Percentiles rank a stretch among this genome's conserved stretches.
These are phyloP conservation scores for Zanthoxylum bungeanum DNA, from an alignment of 345 rosid genomes.

Conservation along the genomic window DNA sequence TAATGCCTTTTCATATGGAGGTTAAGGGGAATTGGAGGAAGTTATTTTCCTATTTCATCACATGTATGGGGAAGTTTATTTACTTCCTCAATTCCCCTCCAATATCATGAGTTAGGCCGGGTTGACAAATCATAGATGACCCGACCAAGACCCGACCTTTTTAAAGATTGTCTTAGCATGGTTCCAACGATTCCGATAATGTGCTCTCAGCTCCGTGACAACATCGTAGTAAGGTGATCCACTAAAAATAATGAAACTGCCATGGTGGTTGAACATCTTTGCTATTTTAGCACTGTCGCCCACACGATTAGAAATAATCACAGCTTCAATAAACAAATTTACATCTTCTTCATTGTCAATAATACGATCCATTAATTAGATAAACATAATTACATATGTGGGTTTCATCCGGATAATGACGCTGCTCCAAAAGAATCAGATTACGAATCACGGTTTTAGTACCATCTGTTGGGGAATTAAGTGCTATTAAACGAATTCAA, in stretches of 20 bases:
- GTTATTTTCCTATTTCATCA: too few relatives aligned
- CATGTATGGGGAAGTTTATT: too few relatives aligned
- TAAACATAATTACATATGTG: neutral
- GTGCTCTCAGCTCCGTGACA: neutral
- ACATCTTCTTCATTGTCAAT: neutral
- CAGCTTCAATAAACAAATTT: neutral
- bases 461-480: too few relatives aligned
- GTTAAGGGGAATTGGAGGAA: too few relatives aligned
- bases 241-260: fast-evolving
- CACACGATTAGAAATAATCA: neutral
- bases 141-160: too few relatives aligned
- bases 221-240: neutral
- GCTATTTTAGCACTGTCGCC: neutral
- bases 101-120: too few relatives aligned
- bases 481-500: too few relatives aligned
- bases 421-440: neutral
- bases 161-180: neutral
- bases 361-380: neutral
- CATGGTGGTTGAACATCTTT: neutral
- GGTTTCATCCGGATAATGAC: neutral
- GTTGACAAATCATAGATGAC: too few relatives aligned
- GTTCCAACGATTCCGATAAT: neutral
- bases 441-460: neutral
- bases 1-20: too few relatives aligned
- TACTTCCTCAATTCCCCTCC: too few relatives aligned